Evolutionary conservation across 345 rosid genomes (phyloP).

Genomic region (Gossypium arboreum): DNA sequence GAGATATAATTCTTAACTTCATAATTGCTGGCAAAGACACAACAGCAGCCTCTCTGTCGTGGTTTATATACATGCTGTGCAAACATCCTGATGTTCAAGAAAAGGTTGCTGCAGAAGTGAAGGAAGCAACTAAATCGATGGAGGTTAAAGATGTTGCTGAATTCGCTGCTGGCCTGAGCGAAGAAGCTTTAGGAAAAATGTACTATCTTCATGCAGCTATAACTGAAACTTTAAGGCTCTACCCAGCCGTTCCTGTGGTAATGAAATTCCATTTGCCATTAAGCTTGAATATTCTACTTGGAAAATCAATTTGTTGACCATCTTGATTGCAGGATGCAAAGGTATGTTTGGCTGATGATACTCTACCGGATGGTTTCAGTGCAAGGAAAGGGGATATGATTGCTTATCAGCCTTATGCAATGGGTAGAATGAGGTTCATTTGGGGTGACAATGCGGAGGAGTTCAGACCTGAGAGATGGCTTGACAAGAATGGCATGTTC

Average conservation of each 20-base stretch:
- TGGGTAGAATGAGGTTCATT: conserved; percentile 63
- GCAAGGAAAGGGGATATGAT: conserved; percentile 53
- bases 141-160: conserved; percentile 17
- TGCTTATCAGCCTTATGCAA: conserved; percentile 50
- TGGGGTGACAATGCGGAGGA: conserved; percentile 54
- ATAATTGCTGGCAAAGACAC: conserved; percentile 69
- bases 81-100: conserved; percentile 42
- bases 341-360: conserved; percentile 53
- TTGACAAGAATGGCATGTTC: conserved; percentile 40
- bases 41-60: conserved; percentile 51
- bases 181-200: conserved; percentile 47
- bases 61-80: conserved; percentile 58
- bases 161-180: conserved; percentile 32
- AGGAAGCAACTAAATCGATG: conserved; percentile 16
- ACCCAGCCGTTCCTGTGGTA: conserved; percentile 62
- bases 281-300: not conserved
- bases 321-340: conserved; percentile 41
- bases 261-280: not conserved
- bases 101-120: conserved; percentile 41
- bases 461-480: conserved; percentile 51
- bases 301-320: not conserved
- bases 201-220: conserved; percentile 55
- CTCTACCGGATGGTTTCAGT: conserved; percentile 53
- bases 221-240: conserved; percentile 55
- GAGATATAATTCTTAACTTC: conserved; percentile 56